A percentile compares a stretch with the other conserved stretches of the same genome.
phyloP scores from a whole-genome alignment of 768 basidiomycete genomes.

The Dioszegia aurantiaca region DNA sequence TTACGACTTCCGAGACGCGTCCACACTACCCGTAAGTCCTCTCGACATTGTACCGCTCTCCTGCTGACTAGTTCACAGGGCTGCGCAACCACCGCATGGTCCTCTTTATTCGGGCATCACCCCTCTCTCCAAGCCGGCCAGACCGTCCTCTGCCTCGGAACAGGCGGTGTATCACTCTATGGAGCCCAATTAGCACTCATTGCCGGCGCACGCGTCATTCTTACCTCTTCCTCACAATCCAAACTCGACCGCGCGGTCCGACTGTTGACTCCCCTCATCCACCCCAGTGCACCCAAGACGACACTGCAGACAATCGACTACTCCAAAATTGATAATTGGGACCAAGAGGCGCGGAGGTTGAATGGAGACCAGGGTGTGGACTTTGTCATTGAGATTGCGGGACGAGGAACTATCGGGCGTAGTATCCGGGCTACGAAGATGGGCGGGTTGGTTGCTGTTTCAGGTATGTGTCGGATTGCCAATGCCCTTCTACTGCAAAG shows the following conservation, averaged over 20 bases:
- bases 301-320: constrained; percentile 60
- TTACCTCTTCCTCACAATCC: constrained; percentile 65
- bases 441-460: constrained; percentile 44
- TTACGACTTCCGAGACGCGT: constrained; percentile 65
- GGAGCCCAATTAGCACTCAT: constrained; percentile 63
- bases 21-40: constrained; percentile 61
- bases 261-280: constrained; percentile 58
- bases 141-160: constrained; percentile 54
- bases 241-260: constrained; percentile 58
- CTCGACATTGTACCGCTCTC: neutral
- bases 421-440: constrained; percentile 34
- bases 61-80: constrained; percentile 1
- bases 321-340: constrained; percentile 61
- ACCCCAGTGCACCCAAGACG: constrained; percentile 19
- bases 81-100: constrained; percentile 66
- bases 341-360: constrained; percentile 57
- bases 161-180: constrained; percentile 54
- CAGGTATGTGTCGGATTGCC: constrained; percentile 23
- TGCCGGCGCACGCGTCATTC: constrained; percentile 64
- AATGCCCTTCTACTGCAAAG: neutral
- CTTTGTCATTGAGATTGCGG: constrained; percentile 45
- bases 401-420: constrained; percentile 35
- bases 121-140: constrained; percentile 60
- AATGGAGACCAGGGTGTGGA: constrained; percentile 41
- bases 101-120: constrained; percentile 56